Evolutionary conservation across 2,329 filamentous ascomycete genomes (phyloP).

Genomic region (Coniochaeta sp.): DNA sequence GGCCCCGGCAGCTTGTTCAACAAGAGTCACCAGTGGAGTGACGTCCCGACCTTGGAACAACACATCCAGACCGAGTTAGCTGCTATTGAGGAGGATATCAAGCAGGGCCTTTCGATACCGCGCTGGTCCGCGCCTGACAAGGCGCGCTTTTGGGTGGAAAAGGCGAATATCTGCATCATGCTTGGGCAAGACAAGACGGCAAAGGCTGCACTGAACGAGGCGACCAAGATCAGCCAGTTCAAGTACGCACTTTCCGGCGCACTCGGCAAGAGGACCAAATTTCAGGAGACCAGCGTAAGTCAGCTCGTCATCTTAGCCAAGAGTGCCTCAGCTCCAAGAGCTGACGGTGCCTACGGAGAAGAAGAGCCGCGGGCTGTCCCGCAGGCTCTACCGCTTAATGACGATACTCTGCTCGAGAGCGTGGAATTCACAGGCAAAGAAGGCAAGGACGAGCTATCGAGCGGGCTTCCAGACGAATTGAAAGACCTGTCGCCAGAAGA

Average conservation of each 20-base stretch:
- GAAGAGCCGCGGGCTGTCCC: constrained; percentile 34
- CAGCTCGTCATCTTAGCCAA: constrained; percentile 88
- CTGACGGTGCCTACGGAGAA: constrained; percentile 9
- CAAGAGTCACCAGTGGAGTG: constrained; percentile 50
- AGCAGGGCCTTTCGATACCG: constrained; percentile 19
- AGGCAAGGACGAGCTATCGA: constrained; percentile 24
- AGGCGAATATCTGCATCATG: constrained; percentile 74
- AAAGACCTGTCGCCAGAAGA: constrained; percentile 63
- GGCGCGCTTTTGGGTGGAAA: constrained; percentile 71
- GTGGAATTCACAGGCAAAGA: constrained; percentile 66
- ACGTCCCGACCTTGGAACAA: constrained; percentile 48
- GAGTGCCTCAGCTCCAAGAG: constrained; percentile 42
- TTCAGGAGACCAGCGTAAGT: constrained; percentile 71
- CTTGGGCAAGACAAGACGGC: constrained; percentile 76
- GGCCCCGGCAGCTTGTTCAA: constrained; percentile 47
- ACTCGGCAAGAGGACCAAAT: constrained; percentile 77
- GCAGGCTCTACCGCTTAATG: constrained; percentile 70
- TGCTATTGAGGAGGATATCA: constrained; percentile 30
- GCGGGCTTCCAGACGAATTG: constrained; percentile 51
- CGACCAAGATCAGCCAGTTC: constrained; percentile 61
- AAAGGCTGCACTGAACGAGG: constrained; percentile 59
- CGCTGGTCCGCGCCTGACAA: constrained; percentile 40
- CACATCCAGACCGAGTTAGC: constrained; percentile 34
- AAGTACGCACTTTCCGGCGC: constrained; percentile 78
- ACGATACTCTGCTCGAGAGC: constrained; percentile 85